Evolutionary conservation across 140 eudicot species (phyloP).

Genomic region (Cichorium intybus): DNA sequence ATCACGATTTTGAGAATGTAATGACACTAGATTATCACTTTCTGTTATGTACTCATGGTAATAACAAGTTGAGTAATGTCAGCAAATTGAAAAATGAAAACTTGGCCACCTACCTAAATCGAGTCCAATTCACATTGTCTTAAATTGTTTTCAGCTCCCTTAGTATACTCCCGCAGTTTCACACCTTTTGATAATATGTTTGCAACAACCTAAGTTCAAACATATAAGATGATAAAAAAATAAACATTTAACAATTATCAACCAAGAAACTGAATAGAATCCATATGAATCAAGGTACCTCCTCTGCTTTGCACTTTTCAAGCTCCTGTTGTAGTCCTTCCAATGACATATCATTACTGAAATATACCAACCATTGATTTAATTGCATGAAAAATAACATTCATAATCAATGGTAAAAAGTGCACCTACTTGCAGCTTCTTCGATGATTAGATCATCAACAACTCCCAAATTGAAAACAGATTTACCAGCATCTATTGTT

Average conservation of each 20-base stretch:
- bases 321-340: slow-evolving; percentile 98
- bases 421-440: slow-evolving; percentile 70
- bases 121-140: slow-evolving; percentile 91
- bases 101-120: slow-evolving; percentile 64
- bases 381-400: not conserved
- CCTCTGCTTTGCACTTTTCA: slow-evolving; percentile 79
- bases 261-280: slow-evolving; percentile 1
- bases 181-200: slow-evolving; percentile 91
- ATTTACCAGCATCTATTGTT: slow-evolving; percentile 28
- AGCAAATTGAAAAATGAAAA: not conserved
- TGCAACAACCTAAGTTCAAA: slow-evolving; percentile 73
- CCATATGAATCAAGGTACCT: slow-evolving; percentile 38
- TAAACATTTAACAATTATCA: not conserved
- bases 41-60: slow-evolving; percentile 92
- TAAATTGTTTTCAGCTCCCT: slow-evolving; percentile 92
- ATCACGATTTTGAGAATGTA: slow-evolving; percentile 95
- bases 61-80: slow-evolving; percentile 5
- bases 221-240: slow-evolving; percentile 7
- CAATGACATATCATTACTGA: slow-evolving; percentile 83
- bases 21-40: slow-evolving; percentile 94
- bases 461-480: slow-evolving; percentile 64
- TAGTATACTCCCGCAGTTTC: slow-evolving; percentile 84
- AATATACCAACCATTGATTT: slow-evolving; percentile 24
- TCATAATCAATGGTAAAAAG: slow-evolving; percentile 8
- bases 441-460: slow-evolving; percentile 71